Evolutionary conservation across 2,329 filamentous ascomycete genomes (phyloP), one percentile per base, ranked within the genome.

Genomic region (Ustilaginoidea virens): DNA sequence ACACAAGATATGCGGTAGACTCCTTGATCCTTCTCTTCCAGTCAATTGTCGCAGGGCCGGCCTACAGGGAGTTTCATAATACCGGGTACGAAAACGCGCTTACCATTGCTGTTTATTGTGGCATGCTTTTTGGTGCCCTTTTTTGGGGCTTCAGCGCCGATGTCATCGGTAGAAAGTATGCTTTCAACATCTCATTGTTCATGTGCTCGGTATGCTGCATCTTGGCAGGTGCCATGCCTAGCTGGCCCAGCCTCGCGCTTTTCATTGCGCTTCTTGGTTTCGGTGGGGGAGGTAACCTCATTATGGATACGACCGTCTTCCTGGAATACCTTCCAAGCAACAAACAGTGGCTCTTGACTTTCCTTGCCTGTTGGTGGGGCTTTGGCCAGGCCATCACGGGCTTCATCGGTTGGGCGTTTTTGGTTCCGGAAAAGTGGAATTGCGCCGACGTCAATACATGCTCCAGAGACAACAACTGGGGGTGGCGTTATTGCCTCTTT

Each of bases 81-180:
- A 55, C 58, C 2, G 60, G 63, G 15, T 78, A 69, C 38, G 41
- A 43, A 2, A 63, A 63, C 36, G 74, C 63, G 7, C 55, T 78
- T 25, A 78, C 66, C 2, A 64, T 79, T 28, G 65, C 74, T 5
- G 63, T 61, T 1, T 80, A 75, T 40, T 58, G 63, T 7, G 65
- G 65, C 11, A 63, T 63, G 55, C 55, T 63, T 29, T 36, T 56
- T 0, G 67, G 73, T 2, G 72, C 71, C 11, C 45, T 79, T 16
- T 79, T 80, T 50, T 81, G 75, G 74, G 75, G 75, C 2, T 49
- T 77, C 17, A 61, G 61, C 3, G 74, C 73, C 14, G 76, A 81
- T 41, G 61, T 80, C 19, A 72, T 80, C 35, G 76, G 75, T 5
- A 61, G 76, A 24, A 66, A 68, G 36, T 69, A 68, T 38, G 75